Evolutionary conservation across 768 basidiomycete genomes (phyloP), one percentile per base, ranked within the genome.

Genomic region (Tremella fuciformis): DNA sequence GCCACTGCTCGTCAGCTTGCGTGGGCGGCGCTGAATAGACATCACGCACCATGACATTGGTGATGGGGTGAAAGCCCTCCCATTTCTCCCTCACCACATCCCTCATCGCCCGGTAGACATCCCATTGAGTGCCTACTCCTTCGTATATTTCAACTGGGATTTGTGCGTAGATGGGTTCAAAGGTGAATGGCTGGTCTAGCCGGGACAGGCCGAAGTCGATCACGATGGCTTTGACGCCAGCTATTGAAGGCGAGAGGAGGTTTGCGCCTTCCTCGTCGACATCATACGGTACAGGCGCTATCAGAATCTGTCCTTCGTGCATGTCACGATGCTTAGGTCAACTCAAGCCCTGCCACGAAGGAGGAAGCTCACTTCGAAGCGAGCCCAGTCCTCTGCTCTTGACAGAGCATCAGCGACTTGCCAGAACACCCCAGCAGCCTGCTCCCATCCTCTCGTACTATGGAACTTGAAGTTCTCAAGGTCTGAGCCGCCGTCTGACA

Each of bases 271-370:
- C 15, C 1, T 16, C 39, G 6, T 6, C 16, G 38, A 21, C 26
- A 18, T 46, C n/a, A 46, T 34, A 34, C 29, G 42, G 42, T 18
- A 18, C n/a, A 15, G n/a, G 25, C 9, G 52, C 29, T 49, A 98
- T 84, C 8, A 99, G 82, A 50, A 99, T 88, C 76, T 99, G 96
- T 19, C 96, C 96, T 84, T 90, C 91, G 69, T 99, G 96, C n/a
- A 99, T 84, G 76, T 99, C 96, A 29, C 96, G 91, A 77, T 99
- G 96, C 94, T 99, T 62, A 1, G 34, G 34, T 25, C 1, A 13
- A 46, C 42, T 18, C n/a, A 38, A 8, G 34, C 1, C 11, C 38
- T 25, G 61, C 4, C 26, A 60, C 49, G 13, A n/a, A 34, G 8
- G 4, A 50, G 38, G 2, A 40, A 42, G 66, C 83, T 56, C 63